phyloP scores from a whole-genome alignment of 352 stramenopile species.

The Plasmopara viticola region DNA sequence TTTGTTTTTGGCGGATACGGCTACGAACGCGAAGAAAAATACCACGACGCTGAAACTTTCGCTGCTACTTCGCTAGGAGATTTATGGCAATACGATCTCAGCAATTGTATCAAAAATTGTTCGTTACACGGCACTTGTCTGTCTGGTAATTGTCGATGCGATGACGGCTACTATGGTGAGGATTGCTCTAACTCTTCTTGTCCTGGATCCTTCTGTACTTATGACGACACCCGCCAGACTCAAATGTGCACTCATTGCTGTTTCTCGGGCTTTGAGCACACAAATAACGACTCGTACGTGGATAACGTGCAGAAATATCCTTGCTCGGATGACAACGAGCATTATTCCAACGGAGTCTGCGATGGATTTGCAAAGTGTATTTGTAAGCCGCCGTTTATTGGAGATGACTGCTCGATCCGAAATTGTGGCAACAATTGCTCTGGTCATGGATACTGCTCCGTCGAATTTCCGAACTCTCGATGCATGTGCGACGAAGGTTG shows the following conservation, averaged over 20 bases:
- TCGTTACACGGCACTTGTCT: constrained; percentile 87
- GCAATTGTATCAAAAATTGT: constrained; percentile 92
- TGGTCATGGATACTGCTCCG: constrained; percentile 91
- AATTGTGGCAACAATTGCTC: constrained; percentile 90
- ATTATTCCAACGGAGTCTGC: constrained; percentile 92
- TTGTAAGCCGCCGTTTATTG: constrained; percentile 91
- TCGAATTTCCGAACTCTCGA: constrained; percentile 93
- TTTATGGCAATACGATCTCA: constrained; percentile 88
- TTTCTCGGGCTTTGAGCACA: constrained; percentile 84
- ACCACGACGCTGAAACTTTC: constrained; percentile 52
- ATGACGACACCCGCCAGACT: constrained; percentile 74
- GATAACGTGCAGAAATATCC: constrained; percentile 88
- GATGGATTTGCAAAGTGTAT: constrained; percentile 95
- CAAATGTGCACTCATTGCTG: constrained; percentile 94
- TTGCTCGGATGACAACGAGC: constrained; percentile 74
- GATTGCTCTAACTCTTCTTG: constrained; percentile 95
- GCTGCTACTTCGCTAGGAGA: constrained; percentile 60
- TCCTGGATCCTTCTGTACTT: constrained; percentile 90
- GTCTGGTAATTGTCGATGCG: constrained; percentile 90
- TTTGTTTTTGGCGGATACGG: constrained; percentile 88
- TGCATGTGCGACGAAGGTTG: constrained; percentile 95
- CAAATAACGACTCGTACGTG: constrained; percentile 83
- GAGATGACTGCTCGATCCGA: constrained; percentile 87
- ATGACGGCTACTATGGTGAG: constrained; percentile 93
- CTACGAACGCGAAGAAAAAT: constrained; percentile 64